phyloP scores from a whole-genome alignment of 257 asterid genomes.

The Ajuga chamaepitys region DNA sequence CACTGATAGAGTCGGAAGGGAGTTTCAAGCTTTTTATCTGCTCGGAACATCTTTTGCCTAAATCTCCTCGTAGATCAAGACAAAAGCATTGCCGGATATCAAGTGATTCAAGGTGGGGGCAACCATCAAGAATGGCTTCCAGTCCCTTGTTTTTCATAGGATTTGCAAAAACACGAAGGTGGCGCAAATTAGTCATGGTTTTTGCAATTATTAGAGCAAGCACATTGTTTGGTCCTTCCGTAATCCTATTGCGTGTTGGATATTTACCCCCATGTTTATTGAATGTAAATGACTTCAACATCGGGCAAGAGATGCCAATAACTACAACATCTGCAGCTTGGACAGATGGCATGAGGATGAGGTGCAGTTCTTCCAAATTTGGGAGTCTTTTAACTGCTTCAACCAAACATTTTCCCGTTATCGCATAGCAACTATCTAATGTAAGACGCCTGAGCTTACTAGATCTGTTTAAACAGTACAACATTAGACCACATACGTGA shows the following conservation, averaged over 20 bases:
- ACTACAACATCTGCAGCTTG: constrained; percentile 6
- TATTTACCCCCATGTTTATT: background rate
- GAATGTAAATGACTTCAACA: constrained; percentile 17
- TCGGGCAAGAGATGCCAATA: constrained; percentile 33
- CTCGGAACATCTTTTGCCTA: constrained; percentile 24
- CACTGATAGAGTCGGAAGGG: background rate
- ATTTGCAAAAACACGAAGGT: too few relatives aligned
- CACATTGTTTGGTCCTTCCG: too few relatives aligned
- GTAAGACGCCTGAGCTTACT: constrained; percentile 29
- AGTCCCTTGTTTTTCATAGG: background rate
- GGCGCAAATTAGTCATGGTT: too few relatives aligned
- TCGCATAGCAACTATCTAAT: constrained; percentile 6
- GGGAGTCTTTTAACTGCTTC: constrained; percentile 29
- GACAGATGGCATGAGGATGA: constrained; percentile 1
- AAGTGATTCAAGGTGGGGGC: background rate
- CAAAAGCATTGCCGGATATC: constrained; percentile 13
- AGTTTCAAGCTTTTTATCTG: constrained; percentile 23
- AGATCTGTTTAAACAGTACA: constrained; percentile 25
- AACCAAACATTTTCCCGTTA: constrained; percentile 7
- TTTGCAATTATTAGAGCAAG: too few relatives aligned
- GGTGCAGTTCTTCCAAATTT: constrained; percentile 44
- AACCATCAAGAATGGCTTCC: constrained; percentile 34
- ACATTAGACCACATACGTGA: background rate
- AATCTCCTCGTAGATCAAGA: constrained; percentile 24
- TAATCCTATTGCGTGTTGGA: too few relatives aligned